phyloP scores from a whole-genome alignment of 345 rosid genomes.

The Gossypium stocksii region DNA sequence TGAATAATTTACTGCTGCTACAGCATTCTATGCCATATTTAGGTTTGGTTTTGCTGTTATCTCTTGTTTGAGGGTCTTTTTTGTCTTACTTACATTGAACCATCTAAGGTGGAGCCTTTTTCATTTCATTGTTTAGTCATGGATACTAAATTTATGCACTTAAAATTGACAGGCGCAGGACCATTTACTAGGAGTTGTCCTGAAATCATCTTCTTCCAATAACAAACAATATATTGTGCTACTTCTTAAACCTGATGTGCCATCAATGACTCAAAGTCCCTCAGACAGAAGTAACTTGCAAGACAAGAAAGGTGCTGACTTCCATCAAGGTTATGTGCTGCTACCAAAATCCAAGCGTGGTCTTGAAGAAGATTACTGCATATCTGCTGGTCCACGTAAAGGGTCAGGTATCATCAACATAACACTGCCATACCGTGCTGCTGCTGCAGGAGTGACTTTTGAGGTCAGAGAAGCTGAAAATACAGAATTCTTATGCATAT shows the following conservation, averaged over 20 bases:
- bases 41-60: not conserved
- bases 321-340: conserved; percentile 52
- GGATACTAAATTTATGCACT: conserved; percentile 17
- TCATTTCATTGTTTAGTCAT: not conserved
- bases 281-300: conserved; percentile 32
- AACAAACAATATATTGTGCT: conserved; percentile 62
- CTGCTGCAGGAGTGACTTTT: conserved; percentile 73
- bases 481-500: conserved; percentile 62
- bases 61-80: conserved; percentile 4
- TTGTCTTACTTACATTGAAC: not conserved
- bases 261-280: conserved; percentile 40
- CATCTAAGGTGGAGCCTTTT: not conserved
- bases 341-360: conserved; percentile 74
- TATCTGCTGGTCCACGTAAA: conserved; percentile 52
- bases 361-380: conserved; percentile 52
- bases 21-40: conserved; percentile 10
- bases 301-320: conserved; percentile 49
- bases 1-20: not conserved
- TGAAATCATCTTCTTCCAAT: conserved; percentile 46
- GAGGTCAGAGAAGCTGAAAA: conserved; percentile 78
- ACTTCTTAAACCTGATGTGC: conserved; percentile 69
- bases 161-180: conserved; percentile 57
- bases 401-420: conserved; percentile 60
- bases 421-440: conserved; percentile 59
- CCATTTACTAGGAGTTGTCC: conserved; percentile 80